Conservation (phyloP, 2,329 filamentous ascomycete genomes). For the Fusarium subtropicale region DNA sequence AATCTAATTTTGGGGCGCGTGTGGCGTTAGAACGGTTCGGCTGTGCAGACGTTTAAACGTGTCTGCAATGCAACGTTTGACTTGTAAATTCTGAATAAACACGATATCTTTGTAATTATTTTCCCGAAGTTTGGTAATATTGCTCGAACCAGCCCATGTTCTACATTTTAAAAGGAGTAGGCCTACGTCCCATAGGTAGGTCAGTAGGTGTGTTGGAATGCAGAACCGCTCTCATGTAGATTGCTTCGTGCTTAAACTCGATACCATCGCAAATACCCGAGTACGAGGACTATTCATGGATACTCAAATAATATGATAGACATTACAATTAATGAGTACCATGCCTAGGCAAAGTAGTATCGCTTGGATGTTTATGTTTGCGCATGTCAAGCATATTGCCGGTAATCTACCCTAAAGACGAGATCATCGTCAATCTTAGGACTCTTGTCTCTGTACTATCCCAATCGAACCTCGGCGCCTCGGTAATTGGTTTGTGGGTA, state of each 20-base stretch:
- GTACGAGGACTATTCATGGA: background rate
- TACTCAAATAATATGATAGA: background rate
- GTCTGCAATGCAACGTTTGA: background rate
- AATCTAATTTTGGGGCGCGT: background rate
- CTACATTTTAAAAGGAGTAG: too few species aligned
- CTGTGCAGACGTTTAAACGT: background rate
- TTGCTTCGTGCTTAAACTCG: rapidly evolving
- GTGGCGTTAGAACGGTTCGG: background rate
- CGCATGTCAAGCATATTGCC: background rate
- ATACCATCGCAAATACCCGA: background rate
- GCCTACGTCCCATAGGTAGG: too few species aligned
- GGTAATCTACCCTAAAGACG: slow-evolving; percentile 6
- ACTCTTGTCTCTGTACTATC: slow-evolving; percentile 1
- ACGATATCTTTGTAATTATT: background rate
- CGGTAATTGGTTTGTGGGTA: slow-evolving; percentile 6
- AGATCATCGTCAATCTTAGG: background rate
- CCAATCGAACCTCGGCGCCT: slow-evolving; percentile 13
- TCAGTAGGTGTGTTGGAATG: background rate
- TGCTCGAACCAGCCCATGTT: too few species aligned
- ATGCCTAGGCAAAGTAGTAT: rapidly evolving
- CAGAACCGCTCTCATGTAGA: background rate
- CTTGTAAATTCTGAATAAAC: rapidly evolving
- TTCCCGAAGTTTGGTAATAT: background rate
- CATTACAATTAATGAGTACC: rapidly evolving
- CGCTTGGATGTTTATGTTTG: too few species aligned